Percentiles rank a stretch among this genome's conserved stretches.
Evolutionary conservation across 2,329 filamentous ascomycete genomes (phyloP).

Genomic region (Lasiodiplodia citricola): DNA sequence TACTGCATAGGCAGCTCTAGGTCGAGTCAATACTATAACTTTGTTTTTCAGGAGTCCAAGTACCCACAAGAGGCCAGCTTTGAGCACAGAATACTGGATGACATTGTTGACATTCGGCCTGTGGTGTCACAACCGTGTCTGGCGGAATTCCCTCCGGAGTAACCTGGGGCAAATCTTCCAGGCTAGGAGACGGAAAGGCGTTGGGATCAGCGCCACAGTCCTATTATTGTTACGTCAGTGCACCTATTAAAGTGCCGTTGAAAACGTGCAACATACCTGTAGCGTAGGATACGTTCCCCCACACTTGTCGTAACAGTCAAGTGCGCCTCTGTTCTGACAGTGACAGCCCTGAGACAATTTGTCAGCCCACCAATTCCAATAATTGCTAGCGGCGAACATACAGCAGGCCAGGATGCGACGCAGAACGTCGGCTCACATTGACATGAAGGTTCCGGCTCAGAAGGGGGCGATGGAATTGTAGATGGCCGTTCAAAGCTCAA

Average conservation of each 20-base stretch:
- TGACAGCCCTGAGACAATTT: neutral
- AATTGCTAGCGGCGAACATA: neutral
- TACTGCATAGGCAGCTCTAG: conserved; percentile 15
- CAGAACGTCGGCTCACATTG: neutral
- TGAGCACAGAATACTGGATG: conserved; percentile 2
- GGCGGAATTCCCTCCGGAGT: neutral
- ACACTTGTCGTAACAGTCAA: conserved; percentile 15
- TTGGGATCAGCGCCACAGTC: neutral
- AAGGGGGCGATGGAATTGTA: neutral
- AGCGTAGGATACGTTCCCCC: neutral
- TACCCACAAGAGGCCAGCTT: conserved; percentile 1
- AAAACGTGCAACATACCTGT: neutral
- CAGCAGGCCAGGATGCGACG: neutral
- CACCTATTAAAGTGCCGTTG: neutral
- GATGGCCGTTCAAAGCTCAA: neutral
- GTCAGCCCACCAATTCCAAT: neutral
- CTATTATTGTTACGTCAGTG: neutral
- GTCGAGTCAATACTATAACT: neutral
- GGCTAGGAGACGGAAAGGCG: neutral
- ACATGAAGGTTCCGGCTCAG: neutral
- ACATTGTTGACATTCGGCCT: neutral
- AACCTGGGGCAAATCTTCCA: neutral
- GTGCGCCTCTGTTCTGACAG: neutral
- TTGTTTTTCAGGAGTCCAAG: neutral
- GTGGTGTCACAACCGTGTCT: neutral